A percentile compares a stretch with the other conserved stretches of the same genome.
Evolutionary conservation across 768 basidiomycete species (phyloP).

Genomic region (Arthromyces matolae): DNA sequence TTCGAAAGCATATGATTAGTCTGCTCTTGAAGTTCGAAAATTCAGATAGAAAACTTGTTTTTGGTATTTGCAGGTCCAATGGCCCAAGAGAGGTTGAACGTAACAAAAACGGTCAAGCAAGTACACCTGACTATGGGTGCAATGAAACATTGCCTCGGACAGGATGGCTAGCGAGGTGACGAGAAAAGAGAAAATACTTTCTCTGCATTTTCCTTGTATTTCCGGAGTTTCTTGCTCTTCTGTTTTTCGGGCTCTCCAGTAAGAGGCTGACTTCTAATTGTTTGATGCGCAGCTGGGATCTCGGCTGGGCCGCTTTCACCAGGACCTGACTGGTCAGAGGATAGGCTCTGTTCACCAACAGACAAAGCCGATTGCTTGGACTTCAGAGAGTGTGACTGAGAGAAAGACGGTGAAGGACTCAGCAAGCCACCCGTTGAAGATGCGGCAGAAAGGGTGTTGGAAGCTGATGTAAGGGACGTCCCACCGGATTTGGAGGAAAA

Average conservation of each 20-base stretch:
- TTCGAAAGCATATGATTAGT: slow-evolving; percentile 23
- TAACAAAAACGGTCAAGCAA: slow-evolving; percentile 8
- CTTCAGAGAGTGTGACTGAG: slow-evolving; percentile 74
- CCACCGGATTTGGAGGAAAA: slow-evolving; percentile 39
- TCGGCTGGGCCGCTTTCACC: slow-evolving; percentile 36
- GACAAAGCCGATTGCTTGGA: slow-evolving; percentile 79
- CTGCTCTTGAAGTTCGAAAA: slow-evolving; percentile 12
- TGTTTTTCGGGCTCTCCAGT: slow-evolving; percentile 51
- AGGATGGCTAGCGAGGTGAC: slow-evolving; percentile 52
- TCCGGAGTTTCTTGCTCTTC: slow-evolving; percentile 76
- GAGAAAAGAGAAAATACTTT: slow-evolving; percentile 82
- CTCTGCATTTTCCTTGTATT: slow-evolving; percentile 85
- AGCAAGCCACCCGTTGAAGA: slow-evolving; percentile 47
- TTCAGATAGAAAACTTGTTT: slow-evolving; percentile 15
- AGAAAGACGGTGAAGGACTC: slow-evolving; percentile 61
- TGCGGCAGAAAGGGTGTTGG: slow-evolving; percentile 43
- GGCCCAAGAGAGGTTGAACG: slow-evolving; percentile 9
- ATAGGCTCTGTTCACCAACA: slow-evolving; percentile 65
- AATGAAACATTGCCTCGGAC: slow-evolving; percentile 4
- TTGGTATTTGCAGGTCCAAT: slow-evolving; percentile 7
- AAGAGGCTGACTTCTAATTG: slow-evolving; percentile 21
- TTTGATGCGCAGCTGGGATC: slow-evolving; percentile 11
- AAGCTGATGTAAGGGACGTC: slow-evolving; percentile 39
- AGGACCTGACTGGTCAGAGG: slow-evolving; percentile 66
- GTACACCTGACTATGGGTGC: slow-evolving; percentile 5